These are phyloP conservation scores for Xylaria curta DNA, from an alignment of 495 filamentous ascomycete genomes.

Conservation along the genomic window DNA sequence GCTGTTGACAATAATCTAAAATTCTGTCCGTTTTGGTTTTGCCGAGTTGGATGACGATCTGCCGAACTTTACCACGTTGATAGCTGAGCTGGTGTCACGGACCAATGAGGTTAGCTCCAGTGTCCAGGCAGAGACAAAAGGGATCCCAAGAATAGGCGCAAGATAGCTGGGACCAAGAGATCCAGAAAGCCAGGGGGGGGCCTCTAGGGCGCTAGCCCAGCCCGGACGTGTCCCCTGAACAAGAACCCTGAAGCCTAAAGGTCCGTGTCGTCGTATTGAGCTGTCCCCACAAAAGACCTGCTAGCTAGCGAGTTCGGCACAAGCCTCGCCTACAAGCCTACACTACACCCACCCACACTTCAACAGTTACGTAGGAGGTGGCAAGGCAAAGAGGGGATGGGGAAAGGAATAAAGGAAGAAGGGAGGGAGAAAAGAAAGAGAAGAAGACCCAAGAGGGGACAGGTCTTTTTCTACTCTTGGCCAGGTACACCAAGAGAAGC, in stretches of 20 bases:
- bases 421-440: not conserved
- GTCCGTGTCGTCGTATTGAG: slow-evolving; percentile 6
- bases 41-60: slow-evolving; percentile 19
- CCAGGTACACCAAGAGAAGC: slow-evolving; percentile 9
- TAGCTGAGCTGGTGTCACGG: not conserved
- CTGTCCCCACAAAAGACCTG: slow-evolving; percentile 20
- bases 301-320: slow-evolving; percentile 15
- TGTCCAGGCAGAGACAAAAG: slow-evolving; percentile 4
- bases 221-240: not conserved
- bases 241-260: not conserved
- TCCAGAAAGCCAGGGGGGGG: slow-evolving; percentile 3
- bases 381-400: slow-evolving; percentile 12
- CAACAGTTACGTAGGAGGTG: not conserved
- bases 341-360: slow-evolving; percentile 15
- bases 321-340: slow-evolving; percentile 10
- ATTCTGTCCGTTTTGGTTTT: slow-evolving; percentile 1
- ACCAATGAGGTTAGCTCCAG: not conserved
- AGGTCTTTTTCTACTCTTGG: slow-evolving; percentile 8
- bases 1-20: slow-evolving; percentile 9
- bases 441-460: not conserved
- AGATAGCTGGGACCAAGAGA: not conserved
- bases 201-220: slow-evolving; percentile 19
- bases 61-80: slow-evolving; percentile 23
- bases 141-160: slow-evolving; percentile 2
- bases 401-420: not conserved